Evolutionary conservation across 257 asterid species (phyloP), one percentile per base, ranked within the genome.

Genomic region (Ocimum tenuiflorum): DNA sequence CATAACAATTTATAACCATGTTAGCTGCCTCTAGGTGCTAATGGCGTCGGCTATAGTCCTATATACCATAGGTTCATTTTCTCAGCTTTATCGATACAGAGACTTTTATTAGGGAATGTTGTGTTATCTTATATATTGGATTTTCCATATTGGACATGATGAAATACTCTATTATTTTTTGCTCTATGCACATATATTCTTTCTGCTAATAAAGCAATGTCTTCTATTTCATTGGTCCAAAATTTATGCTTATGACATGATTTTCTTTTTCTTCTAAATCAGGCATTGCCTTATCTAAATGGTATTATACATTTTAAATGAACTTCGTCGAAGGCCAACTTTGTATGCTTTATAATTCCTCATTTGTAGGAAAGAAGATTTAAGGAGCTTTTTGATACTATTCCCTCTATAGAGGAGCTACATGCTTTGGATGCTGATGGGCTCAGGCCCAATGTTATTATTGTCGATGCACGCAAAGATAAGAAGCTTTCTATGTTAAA

Each of bases 401-500:
- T 88, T 65, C 98, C 98, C 61, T 72, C 96, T 71, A 69, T 88
- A 63, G 96, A 85, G 43, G 96, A 86, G 76, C 95, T 91, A 65
- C 82, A 81, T 46, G 64, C 85, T 65, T 74, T 91, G 81, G 96
- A 83, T 20, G 77, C 76, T 22, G 98, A 91, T 69, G 94, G 98
- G 79, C 81, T 86, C 50, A 78, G 86, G 73, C 94, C 94, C 46
- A 81, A 77, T 72, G 94, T 85, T 71, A 91, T 91, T 80, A 74
- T 86, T 68, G 98, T 91, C 51, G 94, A 91, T 82, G 35, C 87
- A 72, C 77, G 83, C 51, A 91, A 82, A 75, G 98, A 91, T 78
- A 91, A 91, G 85, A 91, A 88, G 80, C 95, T 91, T 80, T 85
- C 80, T 56, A 88, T 88, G 96, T 73, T 91, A 79, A 88, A 85